Evolutionary conservation across 2,329 filamentous ascomycete genomes (phyloP).

Genomic region (Talaromyces atroroseus): DNA sequence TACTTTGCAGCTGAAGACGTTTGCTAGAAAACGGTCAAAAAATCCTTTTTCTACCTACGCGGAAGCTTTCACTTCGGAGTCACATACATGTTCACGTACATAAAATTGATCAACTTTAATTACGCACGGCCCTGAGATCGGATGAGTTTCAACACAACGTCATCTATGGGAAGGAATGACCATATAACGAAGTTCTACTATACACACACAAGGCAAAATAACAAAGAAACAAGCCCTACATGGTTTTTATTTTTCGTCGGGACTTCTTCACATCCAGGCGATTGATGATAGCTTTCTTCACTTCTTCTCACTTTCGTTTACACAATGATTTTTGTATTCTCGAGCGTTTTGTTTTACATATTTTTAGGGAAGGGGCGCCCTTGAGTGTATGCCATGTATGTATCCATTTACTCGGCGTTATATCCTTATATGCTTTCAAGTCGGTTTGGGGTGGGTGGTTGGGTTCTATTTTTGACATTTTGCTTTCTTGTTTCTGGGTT

Average conservation of each 20-base stretch:
- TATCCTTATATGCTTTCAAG: slow-evolving; percentile 1
- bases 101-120: slow-evolving; percentile 1
- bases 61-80: neutral
- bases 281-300: neutral
- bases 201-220: neutral
- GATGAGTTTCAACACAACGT: neutral
- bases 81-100: slow-evolving; percentile 7
- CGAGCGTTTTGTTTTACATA: slow-evolving; percentile 1
- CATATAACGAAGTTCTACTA: neutral
- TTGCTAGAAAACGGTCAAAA: slow-evolving; percentile 19
- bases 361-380: neutral
- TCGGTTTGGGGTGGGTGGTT: neutral
- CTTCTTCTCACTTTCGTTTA: slow-evolving; percentile 2
- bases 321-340: neutral
- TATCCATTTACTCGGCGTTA: slow-evolving; percentile 8
- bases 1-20: slow-evolving; percentile 63
- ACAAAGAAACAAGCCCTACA: neutral
- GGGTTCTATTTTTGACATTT: neutral
- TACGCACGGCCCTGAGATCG: neutral
- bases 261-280: neutral
- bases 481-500: neutral
- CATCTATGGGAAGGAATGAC: slow-evolving; percentile 8
- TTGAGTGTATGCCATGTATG: neutral
- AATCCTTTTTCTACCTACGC: neutral
- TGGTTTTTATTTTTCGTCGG: neutral